Percentiles rank a stretch among this genome's conserved stretches.
These are phyloP conservation scores for Trichosporon ovoides DNA, from an alignment of 1,284 basidiomycete genomes.

Conservation along the genomic window DNA sequence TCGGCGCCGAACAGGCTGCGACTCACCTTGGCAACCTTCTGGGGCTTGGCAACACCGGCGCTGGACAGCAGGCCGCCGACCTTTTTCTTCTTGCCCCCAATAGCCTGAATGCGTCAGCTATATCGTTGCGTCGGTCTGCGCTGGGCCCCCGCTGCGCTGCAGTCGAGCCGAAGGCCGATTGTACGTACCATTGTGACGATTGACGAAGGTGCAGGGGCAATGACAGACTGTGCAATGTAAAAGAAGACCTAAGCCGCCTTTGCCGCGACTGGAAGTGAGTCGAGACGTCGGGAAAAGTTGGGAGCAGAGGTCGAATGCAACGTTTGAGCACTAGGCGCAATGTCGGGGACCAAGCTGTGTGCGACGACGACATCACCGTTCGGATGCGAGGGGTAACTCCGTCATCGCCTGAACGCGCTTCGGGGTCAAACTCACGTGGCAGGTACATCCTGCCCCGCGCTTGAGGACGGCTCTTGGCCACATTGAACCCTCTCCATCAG, in stretches of 20 bases:
- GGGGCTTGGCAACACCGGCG: conserved; percentile 28
- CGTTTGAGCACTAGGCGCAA: not conserved
- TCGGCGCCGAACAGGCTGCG: not conserved
- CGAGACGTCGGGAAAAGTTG: not conserved
- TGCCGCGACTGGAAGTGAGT: not conserved
- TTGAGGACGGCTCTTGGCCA: not conserved
- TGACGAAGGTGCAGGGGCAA: not conserved
- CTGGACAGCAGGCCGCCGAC: conserved; percentile 60
- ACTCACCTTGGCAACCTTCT: conserved; percentile 23
- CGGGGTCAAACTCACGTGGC: conserved; percentile 4
- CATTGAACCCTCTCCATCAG: not conserved
- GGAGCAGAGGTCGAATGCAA: not conserved
- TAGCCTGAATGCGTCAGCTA: conserved; percentile 56
- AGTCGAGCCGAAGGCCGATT: too few relatives aligned
- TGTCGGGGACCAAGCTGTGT: not conserved
- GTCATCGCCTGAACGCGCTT: not conserved
- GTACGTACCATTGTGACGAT: conserved; percentile 3
- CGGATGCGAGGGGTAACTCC: not conserved
- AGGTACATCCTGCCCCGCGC: not conserved
- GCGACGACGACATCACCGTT: conserved; percentile 3
- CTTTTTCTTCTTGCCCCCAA: conserved; percentile 90
- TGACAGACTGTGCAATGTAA: not conserved
- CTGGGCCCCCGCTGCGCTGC: too few relatives aligned
- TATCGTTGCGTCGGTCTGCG: not conserved
- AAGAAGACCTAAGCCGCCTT: not conserved